Evolutionary conservation across 345 rosid genomes (phyloP), one percentile per base, ranked within the genome.

Genomic region (Raphanus sativus): DNA sequence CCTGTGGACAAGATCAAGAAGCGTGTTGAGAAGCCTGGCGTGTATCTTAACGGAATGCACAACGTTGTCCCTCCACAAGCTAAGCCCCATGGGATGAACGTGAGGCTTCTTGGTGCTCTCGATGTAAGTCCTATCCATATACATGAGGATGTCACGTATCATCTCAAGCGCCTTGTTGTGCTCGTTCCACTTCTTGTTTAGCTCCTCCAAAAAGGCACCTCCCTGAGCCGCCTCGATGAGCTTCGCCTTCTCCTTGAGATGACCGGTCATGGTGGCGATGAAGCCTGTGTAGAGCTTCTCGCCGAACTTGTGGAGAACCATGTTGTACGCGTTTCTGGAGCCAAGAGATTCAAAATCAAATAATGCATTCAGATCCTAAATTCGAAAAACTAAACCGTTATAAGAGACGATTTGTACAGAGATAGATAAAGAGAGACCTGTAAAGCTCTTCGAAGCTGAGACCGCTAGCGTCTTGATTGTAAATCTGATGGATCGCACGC

Each of bases 371-470:
- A 38, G 12, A 9, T 40, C 11, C 48, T 9, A 10, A 40, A 40
- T 40, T 40, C 48, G 48, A 40, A 40, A 40, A 25, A 2, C 29
- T 28, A 28, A 28, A 2, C 29, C 3, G 2, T 28, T 15, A 21
- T 42, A 12, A 30, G 55, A 6, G 9, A 16, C n/a, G n/a, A n/a
- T n/a, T n/a, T n/a, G n/a, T n/a, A n/a, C n/a, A n/a, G n/a, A n/a
- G 21, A 21, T 21, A 21, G 21, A 21, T 21, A 32, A 7, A 13
- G 15, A 45, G 3, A 36, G 16, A 95, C 98, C 99, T 91, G 78
- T 95, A 95, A 60, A 95, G 98, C 86, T 95, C 98, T 81, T 95
- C 99, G 73, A 95, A 95, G 38, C 97, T 92, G 74, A 95, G 98
- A 62, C 98, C 98, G 67, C 98, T 92, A 55, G 99, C 98, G 66